phyloP scores from a whole-genome alignment of 2,329 filamentous ascomycete genomes.

The Sclerotinia nivalis region DNA sequence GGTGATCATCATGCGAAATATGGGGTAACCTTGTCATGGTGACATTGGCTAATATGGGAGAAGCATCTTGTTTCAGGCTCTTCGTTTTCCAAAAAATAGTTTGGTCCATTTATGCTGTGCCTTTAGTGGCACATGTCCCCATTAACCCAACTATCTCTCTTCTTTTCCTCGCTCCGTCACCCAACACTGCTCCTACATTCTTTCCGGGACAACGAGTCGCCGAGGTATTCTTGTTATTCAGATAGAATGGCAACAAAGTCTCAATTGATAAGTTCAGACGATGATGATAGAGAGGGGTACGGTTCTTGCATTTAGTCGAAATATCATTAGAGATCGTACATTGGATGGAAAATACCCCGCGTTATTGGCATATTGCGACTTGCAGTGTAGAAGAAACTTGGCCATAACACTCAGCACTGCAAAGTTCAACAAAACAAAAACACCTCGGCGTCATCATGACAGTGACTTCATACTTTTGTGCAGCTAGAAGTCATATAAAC shows the following conservation, averaged over 20 bases:
- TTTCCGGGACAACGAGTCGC: neutral
- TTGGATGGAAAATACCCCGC: neutral
- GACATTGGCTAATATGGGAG: neutral
- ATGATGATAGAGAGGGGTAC: neutral
- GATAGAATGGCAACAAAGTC: neutral
- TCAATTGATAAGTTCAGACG: neutral
- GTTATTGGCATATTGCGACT: neutral
- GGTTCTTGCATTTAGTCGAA: neutral
- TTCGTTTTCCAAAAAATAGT: neutral
- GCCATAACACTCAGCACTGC: neutral
- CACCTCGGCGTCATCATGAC: neutral
- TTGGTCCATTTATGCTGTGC: too few relatives aligned
- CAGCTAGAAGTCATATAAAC: neutral
- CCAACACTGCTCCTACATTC: too few relatives aligned
- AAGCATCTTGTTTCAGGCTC: neutral
- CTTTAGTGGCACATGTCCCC: too few relatives aligned
- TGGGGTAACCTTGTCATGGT: conserved; percentile 5
- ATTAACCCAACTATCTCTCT: neutral
- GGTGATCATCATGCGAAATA: neutral
- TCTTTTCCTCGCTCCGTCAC: neutral
- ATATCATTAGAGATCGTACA: neutral
- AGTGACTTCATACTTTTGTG: neutral
- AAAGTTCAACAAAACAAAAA: neutral
- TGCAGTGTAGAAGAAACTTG: neutral
- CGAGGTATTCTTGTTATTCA: neutral